These are phyloP conservation scores for Carex cristatella DNA, from an alignment of 176 grass and related monocot genomes.

Conservation along the genomic window DNA sequence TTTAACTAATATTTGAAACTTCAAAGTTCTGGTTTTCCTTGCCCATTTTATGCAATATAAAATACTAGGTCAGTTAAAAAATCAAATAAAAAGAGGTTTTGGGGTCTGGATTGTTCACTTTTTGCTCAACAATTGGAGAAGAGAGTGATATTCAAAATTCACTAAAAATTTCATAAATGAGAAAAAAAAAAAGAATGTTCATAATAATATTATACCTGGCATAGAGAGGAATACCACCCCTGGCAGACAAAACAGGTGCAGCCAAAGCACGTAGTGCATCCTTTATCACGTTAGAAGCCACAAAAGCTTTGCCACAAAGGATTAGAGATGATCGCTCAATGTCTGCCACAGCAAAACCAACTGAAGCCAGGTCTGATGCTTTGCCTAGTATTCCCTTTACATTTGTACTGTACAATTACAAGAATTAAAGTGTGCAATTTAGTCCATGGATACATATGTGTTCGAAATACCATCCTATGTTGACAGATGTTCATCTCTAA, in stretches of 20 bases:
- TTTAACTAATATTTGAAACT: neutral
- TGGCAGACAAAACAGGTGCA: constrained; percentile 65
- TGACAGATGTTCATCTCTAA: neutral
- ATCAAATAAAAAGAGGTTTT: neutral
- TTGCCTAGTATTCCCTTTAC: constrained; percentile 47
- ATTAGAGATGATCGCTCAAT: constrained; percentile 69
- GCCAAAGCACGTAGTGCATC: constrained; percentile 69
- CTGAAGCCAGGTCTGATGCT: constrained; percentile 33
- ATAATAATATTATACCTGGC: constrained; percentile 46
- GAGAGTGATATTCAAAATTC: neutral
- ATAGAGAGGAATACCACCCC: constrained; percentile 61
- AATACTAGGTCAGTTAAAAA: neutral
- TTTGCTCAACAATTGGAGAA: neutral
- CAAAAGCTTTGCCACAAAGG: constrained; percentile 79
- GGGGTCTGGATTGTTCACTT: neutral
- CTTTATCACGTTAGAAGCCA: constrained; percentile 47
- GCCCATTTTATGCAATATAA: neutral
- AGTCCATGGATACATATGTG: neutral
- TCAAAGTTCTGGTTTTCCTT: neutral
- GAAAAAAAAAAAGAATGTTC: neutral
- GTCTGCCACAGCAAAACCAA: constrained; percentile 75
- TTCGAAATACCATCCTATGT: neutral
- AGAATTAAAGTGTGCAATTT: constrained; percentile 4
- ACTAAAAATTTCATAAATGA: neutral
- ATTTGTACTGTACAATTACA: constrained; percentile 50